phyloP scores from a whole-genome alignment of 345 rosid genomes.

The Ceriops zippeliana region DNA sequence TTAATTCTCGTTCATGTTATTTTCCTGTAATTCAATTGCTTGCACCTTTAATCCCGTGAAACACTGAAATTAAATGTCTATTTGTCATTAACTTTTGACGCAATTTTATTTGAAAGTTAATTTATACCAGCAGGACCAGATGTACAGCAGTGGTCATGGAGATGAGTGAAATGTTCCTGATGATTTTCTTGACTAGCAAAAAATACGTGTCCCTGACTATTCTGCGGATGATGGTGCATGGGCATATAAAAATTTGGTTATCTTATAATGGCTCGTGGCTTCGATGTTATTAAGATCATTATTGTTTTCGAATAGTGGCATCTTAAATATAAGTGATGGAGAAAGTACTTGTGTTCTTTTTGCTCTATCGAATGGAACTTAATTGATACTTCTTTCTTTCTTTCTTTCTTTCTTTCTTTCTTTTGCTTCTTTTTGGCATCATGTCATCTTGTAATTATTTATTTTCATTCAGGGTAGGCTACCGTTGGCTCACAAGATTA shows the following conservation, averaged over 20 bases:
- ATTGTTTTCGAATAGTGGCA: not conserved
- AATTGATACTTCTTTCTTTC: not conserved
- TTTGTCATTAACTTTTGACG: no score
- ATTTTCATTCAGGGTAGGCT: constrained; percentile 34
- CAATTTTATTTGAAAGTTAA: not conserved
- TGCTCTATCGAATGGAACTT: constrained; percentile 1
- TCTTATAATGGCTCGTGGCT: not conserved
- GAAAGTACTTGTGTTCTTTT: not conserved
- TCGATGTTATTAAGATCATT: not conserved
- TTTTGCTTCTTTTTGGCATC: not conserved
- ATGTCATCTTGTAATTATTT: constrained; percentile 23
- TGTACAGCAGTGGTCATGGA: not conserved
- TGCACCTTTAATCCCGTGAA: no score
- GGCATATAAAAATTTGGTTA: not conserved
- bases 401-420: not conserved
- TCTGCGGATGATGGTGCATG: not conserved
- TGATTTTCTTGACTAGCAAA: not conserved
- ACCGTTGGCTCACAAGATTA: constrained; percentile 32
- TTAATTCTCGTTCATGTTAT: not conserved
- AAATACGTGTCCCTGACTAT: not conserved
- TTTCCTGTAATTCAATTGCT: not conserved
- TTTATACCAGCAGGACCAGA: not conserved
- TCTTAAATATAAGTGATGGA: not conserved
- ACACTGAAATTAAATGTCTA: no score
- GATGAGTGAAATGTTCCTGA: constrained; percentile 5